A percentile compares a stretch with the other conserved stretches of the same genome.
Evolutionary conservation across 1,284 basidiomycete species (phyloP).

Genomic region (Rhodotorula glutinis): DNA sequence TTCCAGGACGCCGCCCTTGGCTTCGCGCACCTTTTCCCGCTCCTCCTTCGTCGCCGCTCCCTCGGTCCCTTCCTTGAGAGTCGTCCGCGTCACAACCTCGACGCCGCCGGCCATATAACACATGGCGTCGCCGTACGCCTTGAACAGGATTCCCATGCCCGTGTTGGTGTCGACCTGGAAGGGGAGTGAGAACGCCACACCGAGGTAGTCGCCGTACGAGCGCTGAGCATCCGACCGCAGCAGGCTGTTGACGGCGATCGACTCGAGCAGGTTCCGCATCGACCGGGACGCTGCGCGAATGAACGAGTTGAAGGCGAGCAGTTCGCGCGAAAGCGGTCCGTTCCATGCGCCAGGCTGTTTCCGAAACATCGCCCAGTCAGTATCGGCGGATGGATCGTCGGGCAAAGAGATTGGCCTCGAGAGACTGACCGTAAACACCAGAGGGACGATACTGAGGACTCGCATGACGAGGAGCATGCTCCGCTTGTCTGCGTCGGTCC

Average conservation of each 20-base stretch:
- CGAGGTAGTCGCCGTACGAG: slow-evolving; percentile 83
- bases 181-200: slow-evolving; percentile 77
- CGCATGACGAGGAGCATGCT: slow-evolving; percentile 91
- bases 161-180: slow-evolving; percentile 97
- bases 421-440: slow-evolving; percentile 77
- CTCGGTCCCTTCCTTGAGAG: slow-evolving; percentile 53
- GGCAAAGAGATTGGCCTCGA: no score
- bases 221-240: slow-evolving; percentile 81
- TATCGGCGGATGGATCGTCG: no score
- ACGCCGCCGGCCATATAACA: slow-evolving; percentile 38
- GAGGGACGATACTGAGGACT: slow-evolving; percentile 84
- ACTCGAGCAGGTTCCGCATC: slow-evolving; percentile 83
- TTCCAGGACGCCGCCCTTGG: slow-evolving; percentile 80
- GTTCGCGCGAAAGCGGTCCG: slow-evolving; percentile 89
- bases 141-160: slow-evolving; percentile 93
- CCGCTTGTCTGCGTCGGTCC: slow-evolving; percentile 41
- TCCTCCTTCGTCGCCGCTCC: slow-evolving; percentile 52
- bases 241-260: slow-evolving; percentile 86
- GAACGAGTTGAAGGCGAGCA: slow-evolving; percentile 98
- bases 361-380: no score
- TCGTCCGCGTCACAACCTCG: slow-evolving; percentile 46
- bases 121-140: slow-evolving; percentile 57
- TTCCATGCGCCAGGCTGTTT: slow-evolving; percentile 68
- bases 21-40: slow-evolving; percentile 71
- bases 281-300: slow-evolving; percentile 84